Evolutionary conservation across 2,329 filamentous ascomycete genomes (phyloP).

Genomic region (Fusarium praegraminearum): DNA sequence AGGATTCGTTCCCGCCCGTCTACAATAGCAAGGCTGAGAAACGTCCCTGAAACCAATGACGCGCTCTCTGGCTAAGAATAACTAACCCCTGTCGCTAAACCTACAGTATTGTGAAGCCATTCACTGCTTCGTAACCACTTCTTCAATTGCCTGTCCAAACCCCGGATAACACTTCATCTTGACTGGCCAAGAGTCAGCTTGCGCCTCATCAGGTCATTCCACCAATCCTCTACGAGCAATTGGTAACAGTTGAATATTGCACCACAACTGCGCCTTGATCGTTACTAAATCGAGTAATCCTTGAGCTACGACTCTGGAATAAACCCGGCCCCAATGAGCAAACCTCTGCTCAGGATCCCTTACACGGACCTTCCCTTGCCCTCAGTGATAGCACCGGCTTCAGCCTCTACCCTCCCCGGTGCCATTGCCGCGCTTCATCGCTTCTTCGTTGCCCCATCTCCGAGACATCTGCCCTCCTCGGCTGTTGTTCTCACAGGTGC

Average conservation of each 20-base stretch:
- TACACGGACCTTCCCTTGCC: constrained; percentile 86
- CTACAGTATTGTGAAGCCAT: background rate
- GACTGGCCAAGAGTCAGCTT: background rate
- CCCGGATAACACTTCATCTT: constrained; percentile 8
- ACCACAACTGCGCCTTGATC: background rate
- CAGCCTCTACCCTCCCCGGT: constrained; percentile 75
- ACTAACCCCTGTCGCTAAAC: constrained; percentile 25
- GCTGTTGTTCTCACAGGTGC: constrained; percentile 78
- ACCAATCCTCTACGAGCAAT: constrained; percentile 37
- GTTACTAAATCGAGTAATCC: constrained; percentile 7
- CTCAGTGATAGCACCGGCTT: constrained; percentile 78
- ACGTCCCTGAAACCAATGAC: constrained; percentile 41
- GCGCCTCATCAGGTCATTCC: background rate
- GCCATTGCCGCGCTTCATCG: constrained; percentile 81
- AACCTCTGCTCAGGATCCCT: constrained; percentile 85
- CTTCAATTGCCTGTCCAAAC: constrained; percentile 8
- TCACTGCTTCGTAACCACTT: constrained; percentile 5
- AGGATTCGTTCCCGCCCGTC: background rate
- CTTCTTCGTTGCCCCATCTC: constrained; percentile 76
- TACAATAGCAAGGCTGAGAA: constrained; percentile 33
- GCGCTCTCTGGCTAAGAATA: constrained; percentile 35
- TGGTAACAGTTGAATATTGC: constrained; percentile 30
- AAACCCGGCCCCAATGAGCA: constrained; percentile 64
- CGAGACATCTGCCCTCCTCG: constrained; percentile 59
- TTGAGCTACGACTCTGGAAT: background rate